Percentiles rank a stretch among this genome's conserved stretches.
Conservation (phyloP, 208 protist genomes). For the Phytomonas francai region DNA sequence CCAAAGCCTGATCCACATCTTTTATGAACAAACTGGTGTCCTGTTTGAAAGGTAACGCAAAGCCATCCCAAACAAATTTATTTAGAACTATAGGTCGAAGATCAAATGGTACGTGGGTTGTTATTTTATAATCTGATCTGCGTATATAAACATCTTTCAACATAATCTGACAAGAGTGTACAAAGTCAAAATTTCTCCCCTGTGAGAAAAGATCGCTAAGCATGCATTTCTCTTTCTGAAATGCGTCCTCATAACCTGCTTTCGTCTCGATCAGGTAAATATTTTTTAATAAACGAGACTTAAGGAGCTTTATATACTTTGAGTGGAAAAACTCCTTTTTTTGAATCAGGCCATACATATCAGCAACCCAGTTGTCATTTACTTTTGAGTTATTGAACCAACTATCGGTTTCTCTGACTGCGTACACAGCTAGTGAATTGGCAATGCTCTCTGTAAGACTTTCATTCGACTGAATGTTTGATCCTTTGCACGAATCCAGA, state of each 20-base stretch:
- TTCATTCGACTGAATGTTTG: conserved; percentile 15
- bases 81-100: conserved; percentile 2
- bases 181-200: conserved; percentile 39
- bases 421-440: conserved; percentile 17
- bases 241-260: neutral
- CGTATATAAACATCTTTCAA: conserved; percentile 21
- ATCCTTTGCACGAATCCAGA: conserved; percentile 15
- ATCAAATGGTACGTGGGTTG: neutral
- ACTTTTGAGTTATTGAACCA: conserved; percentile 10
- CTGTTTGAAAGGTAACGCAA: neutral
- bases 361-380: conserved; percentile 26
- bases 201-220: conserved; percentile 27
- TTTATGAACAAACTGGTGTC: neutral
- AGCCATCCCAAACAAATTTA: neutral
- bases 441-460: conserved; percentile 12
- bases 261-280: conserved; percentile 12
- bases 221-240: conserved; percentile 25
- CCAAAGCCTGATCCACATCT: neutral
- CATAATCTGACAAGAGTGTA: conserved; percentile 31
- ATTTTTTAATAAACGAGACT: conserved; percentile 27
- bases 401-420: conserved; percentile 12
- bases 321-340: conserved; percentile 34
- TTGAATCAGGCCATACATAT: conserved; percentile 28
- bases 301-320: conserved; percentile 25
- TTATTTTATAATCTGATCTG: neutral